Conservation (phyloP, 768 basidiomycete species). For the Termitomyces sp. region DNA sequence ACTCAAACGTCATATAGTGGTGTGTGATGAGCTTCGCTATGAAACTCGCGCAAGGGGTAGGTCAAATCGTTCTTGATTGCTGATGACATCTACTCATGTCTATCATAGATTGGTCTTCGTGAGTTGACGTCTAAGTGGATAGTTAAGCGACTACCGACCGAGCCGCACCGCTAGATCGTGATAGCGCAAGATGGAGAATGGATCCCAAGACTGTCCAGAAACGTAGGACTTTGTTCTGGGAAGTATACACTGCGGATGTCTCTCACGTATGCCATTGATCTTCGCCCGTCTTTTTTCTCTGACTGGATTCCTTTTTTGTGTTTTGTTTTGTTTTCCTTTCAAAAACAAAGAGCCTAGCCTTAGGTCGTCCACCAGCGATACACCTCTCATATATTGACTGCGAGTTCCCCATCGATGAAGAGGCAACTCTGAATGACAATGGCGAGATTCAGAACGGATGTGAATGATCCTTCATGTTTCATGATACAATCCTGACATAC, state of each 20-base stretch:
- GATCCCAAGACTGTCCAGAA: slow-evolving; percentile 30
- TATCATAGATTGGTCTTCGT: slow-evolving; percentile 36
- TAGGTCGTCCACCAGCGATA: slow-evolving; percentile 57
- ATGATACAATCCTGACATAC: neutral
- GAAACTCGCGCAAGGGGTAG: slow-evolving; percentile 54
- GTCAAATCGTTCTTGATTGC: slow-evolving; percentile 8
- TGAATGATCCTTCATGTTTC: slow-evolving; percentile 22
- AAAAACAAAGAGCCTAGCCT: slow-evolving; percentile 39
- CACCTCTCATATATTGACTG: slow-evolving; percentile 56
- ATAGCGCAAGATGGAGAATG: slow-evolving; percentile 35
- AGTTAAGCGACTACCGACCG: neutral
- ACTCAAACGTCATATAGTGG: slow-evolving; percentile 30
- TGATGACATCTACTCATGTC: neutral
- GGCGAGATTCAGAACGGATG: slow-evolving; percentile 45
- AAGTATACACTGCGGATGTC: slow-evolving; percentile 31
- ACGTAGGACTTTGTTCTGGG: slow-evolving; percentile 33
- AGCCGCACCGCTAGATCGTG: slow-evolving; percentile 25
- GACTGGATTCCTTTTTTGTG: neutral
- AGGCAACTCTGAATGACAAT: slow-evolving; percentile 34
- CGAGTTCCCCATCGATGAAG: slow-evolving; percentile 54
- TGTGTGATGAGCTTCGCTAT: slow-evolving; percentile 48
- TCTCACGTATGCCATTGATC: slow-evolving; percentile 23
- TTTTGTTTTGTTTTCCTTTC: too few species aligned
- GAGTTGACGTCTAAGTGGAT: slow-evolving; percentile 13
- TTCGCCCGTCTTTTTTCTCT: too few species aligned